Percentiles rank a stretch among this genome's conserved stretches.
phyloP scores from a whole-genome alignment of 371 early-diverging fungal genomes.

The Thermomucor indicae-seudaticae region DNA sequence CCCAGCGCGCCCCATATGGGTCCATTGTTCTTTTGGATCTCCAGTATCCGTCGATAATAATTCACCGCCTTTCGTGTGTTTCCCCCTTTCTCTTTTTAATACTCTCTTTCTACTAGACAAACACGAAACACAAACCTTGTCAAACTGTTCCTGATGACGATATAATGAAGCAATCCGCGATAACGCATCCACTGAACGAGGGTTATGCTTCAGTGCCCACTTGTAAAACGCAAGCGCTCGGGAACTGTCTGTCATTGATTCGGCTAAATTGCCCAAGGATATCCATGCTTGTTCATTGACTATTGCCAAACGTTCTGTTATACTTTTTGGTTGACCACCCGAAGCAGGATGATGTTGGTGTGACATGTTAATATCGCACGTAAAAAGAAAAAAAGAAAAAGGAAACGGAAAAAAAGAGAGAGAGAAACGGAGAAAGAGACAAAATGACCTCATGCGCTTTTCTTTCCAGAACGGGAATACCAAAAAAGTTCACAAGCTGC shows the following conservation, averaged over 20 bases:
- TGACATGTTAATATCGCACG: too few relatives aligned
- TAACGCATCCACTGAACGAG: constrained; percentile 76
- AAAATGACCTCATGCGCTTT: too few relatives aligned
- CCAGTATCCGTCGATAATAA: constrained; percentile 80
- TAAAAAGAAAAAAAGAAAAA: too few relatives aligned
- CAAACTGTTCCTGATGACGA: constrained; percentile 60
- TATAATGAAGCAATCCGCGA: constrained; percentile 70
- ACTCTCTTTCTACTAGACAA: too few relatives aligned
- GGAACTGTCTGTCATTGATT: constrained; percentile 70
- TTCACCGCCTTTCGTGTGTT: constrained; percentile 66
- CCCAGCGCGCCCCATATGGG: constrained; percentile 93
- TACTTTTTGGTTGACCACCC: too few relatives aligned
- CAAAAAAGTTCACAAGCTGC: too few relatives aligned
- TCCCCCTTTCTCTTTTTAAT: too few relatives aligned
- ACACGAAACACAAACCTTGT: constrained; percentile 32
- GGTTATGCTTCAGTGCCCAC: constrained; percentile 82
- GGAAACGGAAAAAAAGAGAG: too few relatives aligned
- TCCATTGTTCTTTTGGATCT: constrained; percentile 79
- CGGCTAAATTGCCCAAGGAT: constrained; percentile 62
- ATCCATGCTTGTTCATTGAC: constrained; percentile 72
- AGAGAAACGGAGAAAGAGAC: too few relatives aligned
- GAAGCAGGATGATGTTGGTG: too few relatives aligned
- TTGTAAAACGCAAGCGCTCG: constrained; percentile 80
- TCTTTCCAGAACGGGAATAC: too few relatives aligned
- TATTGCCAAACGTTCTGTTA: too few relatives aligned